Percentiles rank a stretch among this genome's conserved stretches.
phyloP scores from a whole-genome alignment of 768 basidiomycete genomes.

The Suillus americanus region DNA sequence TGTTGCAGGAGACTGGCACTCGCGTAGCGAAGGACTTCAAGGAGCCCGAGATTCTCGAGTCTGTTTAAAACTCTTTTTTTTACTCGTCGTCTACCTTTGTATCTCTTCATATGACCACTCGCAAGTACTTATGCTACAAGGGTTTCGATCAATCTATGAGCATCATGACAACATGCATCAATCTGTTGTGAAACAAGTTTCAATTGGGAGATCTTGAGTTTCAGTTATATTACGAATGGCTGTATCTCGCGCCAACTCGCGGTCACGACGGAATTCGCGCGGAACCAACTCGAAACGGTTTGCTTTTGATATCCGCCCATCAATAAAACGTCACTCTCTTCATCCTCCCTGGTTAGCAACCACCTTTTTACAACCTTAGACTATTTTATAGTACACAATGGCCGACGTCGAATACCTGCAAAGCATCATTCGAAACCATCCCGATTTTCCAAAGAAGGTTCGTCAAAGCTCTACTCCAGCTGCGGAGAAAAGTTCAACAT shows the following conservation, averaged over 20 bases:
- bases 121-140: constrained; percentile 32
- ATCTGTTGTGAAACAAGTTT: background rate
- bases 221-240: background rate
- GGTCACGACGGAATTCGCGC: background rate
- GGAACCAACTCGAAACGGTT: background rate
- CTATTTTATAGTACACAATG: constrained; percentile 38
- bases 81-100: constrained; percentile 36
- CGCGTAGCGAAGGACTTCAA: constrained; percentile 95
- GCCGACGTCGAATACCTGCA: constrained; percentile 75
- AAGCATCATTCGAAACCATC: constrained; percentile 56
- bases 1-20: constrained; percentile 83
- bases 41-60: constrained; percentile 92
- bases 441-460: constrained; percentile 92
- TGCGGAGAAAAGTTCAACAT: background rate
- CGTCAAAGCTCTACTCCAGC: constrained; percentile 10
- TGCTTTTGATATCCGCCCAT: background rate
- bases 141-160: constrained; percentile 40
- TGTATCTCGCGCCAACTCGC: background rate
- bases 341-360: background rate
- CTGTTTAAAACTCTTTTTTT: constrained; percentile 64
- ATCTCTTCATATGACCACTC: constrained; percentile 29
- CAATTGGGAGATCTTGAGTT: background rate
- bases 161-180: constrained; percentile 17
- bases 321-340: background rate
- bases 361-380: background rate